These are phyloP conservation scores for Umbellularia californica DNA, from an alignment of 164 flowering plant species.

Conservation along the genomic window DNA sequence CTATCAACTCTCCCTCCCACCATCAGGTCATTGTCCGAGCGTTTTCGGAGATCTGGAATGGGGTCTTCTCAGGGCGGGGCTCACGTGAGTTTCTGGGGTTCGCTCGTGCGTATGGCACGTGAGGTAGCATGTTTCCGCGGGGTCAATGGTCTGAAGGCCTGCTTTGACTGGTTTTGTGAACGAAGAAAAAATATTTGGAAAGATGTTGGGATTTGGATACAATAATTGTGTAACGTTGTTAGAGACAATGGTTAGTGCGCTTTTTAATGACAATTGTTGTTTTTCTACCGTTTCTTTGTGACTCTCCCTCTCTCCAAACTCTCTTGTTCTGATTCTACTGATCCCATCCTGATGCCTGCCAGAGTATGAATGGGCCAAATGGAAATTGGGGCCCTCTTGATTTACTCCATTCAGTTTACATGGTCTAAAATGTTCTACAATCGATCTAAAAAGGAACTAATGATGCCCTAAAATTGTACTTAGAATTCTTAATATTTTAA, in stretches of 20 bases:
- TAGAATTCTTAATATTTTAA: too few species aligned
- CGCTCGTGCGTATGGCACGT: slow-evolving; percentile 17
- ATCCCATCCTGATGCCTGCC: too few species aligned
- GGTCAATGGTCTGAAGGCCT: slow-evolving; percentile 10
- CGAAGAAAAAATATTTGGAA: slow-evolving; percentile 10
- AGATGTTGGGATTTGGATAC: slow-evolving; percentile 44
- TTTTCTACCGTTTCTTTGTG: background rate
- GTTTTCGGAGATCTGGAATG: slow-evolving; percentile 60
- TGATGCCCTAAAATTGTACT: too few species aligned
- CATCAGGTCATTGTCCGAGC: slow-evolving; percentile 50
- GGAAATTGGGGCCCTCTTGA: too few species aligned
- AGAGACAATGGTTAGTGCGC: background rate
- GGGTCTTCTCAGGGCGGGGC: slow-evolving; percentile 26
- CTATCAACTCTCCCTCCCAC: slow-evolving; percentile 54
- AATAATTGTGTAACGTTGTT: background rate
- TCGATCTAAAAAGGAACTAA: too few species aligned
- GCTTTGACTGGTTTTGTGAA: background rate
- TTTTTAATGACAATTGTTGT: background rate
- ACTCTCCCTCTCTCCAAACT: too few species aligned
- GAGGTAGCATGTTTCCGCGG: background rate
- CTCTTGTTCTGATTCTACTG: too few species aligned
- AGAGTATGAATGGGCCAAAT: too few species aligned
- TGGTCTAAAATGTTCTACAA: too few species aligned
- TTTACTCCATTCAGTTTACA: too few species aligned
- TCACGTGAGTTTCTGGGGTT: slow-evolving; percentile 21